A percentile compares a stretch with the other conserved stretches of the same genome.
Conservation (phyloP, 2,329 filamentous ascomycete genomes). For the Rasamsonia emersonii region DNA sequence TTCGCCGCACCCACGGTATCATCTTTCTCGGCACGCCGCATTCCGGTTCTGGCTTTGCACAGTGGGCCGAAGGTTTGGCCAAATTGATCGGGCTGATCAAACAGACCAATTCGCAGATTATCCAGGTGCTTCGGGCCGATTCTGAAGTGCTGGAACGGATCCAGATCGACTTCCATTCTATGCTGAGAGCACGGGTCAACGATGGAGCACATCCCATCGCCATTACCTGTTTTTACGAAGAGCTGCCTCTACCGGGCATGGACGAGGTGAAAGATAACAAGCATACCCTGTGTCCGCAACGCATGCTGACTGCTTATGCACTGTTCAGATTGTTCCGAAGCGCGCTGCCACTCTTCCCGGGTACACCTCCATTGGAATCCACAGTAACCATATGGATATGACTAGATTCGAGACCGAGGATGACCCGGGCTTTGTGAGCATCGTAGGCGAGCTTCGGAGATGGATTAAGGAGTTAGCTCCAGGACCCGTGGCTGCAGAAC, state of each 20-base stretch:
- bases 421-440: too few relatives aligned
- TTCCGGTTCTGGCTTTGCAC: slow-evolving; percentile 22
- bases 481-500: too few relatives aligned
- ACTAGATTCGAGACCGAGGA: too few relatives aligned
- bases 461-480: too few relatives aligned
- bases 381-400: too few relatives aligned
- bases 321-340: too few relatives aligned
- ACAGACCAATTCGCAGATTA: slow-evolving; percentile 6
- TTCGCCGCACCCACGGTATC: slow-evolving; percentile 22
- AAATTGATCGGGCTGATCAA: slow-evolving; percentile 11
- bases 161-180: background rate
- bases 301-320: too few relatives aligned
- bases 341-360: too few relatives aligned
- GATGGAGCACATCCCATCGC: background rate
- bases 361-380: too few relatives aligned
- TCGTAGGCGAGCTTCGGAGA: too few relatives aligned
- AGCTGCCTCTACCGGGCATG: background rate
- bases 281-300: too few relatives aligned
- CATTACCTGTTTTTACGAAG: background rate
- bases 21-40: slow-evolving; percentile 33
- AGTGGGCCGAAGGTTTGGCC: slow-evolving; percentile 25
- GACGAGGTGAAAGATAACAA: too few relatives aligned
- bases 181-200: background rate
- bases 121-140: background rate
- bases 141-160: background rate